phyloP scores from a whole-genome alignment of 169 alveolate genomes.

The Cryptosporidium baileyi region DNA sequence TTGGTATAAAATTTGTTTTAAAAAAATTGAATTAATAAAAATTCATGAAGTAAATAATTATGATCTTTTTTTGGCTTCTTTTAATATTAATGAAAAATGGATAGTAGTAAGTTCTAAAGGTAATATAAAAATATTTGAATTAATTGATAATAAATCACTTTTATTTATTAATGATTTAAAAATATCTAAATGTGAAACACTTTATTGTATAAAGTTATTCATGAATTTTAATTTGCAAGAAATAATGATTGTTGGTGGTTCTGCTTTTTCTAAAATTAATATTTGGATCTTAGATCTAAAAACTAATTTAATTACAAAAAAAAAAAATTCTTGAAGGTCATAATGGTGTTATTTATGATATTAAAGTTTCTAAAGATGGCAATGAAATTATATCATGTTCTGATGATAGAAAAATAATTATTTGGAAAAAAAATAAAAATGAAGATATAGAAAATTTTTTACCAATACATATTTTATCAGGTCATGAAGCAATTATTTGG shows the following conservation, averaged over 20 bases:
- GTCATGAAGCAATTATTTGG: constrained; percentile 53
- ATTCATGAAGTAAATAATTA: background rate
- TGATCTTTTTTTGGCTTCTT: constrained; percentile 38
- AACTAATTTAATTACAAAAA: background rate
- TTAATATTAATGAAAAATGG: constrained; percentile 31
- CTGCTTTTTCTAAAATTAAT: constrained; percentile 38
- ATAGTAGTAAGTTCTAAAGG: constrained; percentile 46
- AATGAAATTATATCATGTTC: constrained; percentile 22
- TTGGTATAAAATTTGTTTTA: constrained; percentile 11
- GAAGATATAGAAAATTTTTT: background rate
- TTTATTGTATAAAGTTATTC: constrained; percentile 29
- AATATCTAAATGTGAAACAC: constrained; percentile 1
- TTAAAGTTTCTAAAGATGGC: background rate
- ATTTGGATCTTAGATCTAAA: background rate
- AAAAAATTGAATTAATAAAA: background rate
- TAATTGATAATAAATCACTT: background rate
- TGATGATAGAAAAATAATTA: constrained; percentile 53
- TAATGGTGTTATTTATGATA: constrained; percentile 45
- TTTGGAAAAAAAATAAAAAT: constrained; percentile 7
- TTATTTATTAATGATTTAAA: background rate
- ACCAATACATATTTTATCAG: background rate
- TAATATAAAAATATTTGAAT: background rate
- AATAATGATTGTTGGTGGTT: constrained; percentile 26
- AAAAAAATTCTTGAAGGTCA: constrained; percentile 25
- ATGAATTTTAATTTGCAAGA: background rate